A percentile compares a stretch with the other conserved stretches of the same genome.
phyloP scores from a whole-genome alignment of 2,329 filamentous ascomycete genomes.

The Raffaelea deltoideospora region DNA sequence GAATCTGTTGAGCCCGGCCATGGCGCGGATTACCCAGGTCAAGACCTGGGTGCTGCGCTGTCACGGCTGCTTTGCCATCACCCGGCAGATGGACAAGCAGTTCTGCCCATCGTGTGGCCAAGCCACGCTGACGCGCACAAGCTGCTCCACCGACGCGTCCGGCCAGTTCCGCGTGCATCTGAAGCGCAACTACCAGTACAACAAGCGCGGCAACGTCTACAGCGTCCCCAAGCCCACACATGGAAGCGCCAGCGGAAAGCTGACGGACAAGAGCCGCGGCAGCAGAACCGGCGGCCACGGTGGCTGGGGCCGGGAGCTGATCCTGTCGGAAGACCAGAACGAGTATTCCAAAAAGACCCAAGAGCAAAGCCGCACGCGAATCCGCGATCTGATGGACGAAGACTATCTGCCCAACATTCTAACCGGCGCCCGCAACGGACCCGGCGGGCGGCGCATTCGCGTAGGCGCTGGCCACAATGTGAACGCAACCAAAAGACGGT shows the following conservation, averaged over 20 bases:
- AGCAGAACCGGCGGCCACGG: conserved; percentile 79
- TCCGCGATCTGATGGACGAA: conserved; percentile 83
- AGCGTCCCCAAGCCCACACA: conserved; percentile 83
- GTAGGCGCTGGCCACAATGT: conserved; percentile 78
- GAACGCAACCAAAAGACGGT: conserved; percentile 57
- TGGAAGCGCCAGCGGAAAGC: conserved; percentile 66
- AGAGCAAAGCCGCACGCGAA: conserved; percentile 49
- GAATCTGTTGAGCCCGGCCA: conserved; percentile 47
- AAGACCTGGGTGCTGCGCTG: conserved; percentile 85
- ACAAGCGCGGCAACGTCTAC: conserved; percentile 81
- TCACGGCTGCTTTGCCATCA: conserved; percentile 81
- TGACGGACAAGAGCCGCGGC: conserved; percentile 33
- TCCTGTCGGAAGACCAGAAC: conserved; percentile 91
- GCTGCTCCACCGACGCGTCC: conserved; percentile 62
- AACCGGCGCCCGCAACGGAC: conserved; percentile 56
- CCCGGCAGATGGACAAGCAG: conserved; percentile 71
- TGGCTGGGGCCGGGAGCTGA: conserved; percentile 72
- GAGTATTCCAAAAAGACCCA: conserved; percentile 58
- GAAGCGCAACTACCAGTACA: conserved; percentile 93
- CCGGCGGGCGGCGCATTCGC: conserved; percentile 52
- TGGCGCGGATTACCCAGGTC: conserved; percentile 69
- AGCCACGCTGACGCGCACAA: conserved; percentile 67
- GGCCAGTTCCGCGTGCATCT: conserved; percentile 77
- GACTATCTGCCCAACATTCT: conserved; percentile 80
- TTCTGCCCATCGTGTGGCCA: conserved; percentile 91